phyloP scores from a whole-genome alignment of 345 rosid species.

The Adansonia digitata region DNA sequence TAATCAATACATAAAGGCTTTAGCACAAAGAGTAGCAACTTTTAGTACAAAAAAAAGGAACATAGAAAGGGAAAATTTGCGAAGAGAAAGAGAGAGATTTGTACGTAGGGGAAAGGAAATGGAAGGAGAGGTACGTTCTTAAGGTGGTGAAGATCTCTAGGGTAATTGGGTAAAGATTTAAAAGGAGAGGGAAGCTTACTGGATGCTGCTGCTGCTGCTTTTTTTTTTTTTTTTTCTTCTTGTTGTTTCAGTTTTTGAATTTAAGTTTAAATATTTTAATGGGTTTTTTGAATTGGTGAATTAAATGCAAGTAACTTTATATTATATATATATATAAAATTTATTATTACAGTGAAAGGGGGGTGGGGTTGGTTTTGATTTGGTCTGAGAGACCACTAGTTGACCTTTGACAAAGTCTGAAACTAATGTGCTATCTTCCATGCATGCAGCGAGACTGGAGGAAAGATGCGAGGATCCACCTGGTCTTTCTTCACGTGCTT shows the following conservation, averaged over 20 bases:
- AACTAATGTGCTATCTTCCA: neutral
- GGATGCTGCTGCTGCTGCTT: neutral
- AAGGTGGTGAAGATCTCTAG: slow-evolving; percentile 7
- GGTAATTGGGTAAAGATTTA: neutral
- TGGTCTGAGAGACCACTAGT: slow-evolving; percentile 8
- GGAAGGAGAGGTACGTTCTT: neutral
- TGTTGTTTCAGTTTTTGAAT: slow-evolving; percentile 17
- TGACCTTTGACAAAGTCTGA: slow-evolving; percentile 7
- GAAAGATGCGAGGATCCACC: neutral
- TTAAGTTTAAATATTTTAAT: slow-evolving; percentile 24
- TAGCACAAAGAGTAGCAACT: neutral
- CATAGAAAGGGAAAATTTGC: neutral
- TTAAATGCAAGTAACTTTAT: slow-evolving; percentile 31
- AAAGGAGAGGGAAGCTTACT: neutral
- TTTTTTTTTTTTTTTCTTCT: neutral
- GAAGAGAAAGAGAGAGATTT: neutral
- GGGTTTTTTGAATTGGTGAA: neutral
- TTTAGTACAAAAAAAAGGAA: slow-evolving; percentile 1
- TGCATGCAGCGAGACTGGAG: slow-evolving; percentile 3
- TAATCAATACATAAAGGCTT: neutral
- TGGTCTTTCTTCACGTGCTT: neutral
- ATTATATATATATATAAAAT: no score
- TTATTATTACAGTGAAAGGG: neutral
- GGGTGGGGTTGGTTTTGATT: no score
- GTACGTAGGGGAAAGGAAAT: neutral